Conservation (phyloP, 1,139 yeast genomes). For the Scheffersomyces parashehatae region DNA sequence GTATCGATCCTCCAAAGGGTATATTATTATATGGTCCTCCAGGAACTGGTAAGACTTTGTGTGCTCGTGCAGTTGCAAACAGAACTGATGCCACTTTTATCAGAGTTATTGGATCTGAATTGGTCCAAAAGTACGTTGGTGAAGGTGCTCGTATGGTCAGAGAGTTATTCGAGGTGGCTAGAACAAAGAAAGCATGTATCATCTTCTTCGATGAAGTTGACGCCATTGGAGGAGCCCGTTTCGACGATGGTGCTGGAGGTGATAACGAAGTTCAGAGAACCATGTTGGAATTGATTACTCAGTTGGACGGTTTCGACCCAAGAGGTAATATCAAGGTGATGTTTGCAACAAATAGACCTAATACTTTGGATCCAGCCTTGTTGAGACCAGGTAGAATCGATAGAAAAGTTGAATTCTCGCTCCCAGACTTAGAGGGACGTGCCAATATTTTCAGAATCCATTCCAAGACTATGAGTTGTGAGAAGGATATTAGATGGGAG, state of each 20-base stretch:
- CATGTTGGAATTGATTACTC: constrained; percentile 96
- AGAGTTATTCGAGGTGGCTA: constrained; percentile 97
- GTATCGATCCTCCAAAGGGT: constrained; percentile 98
- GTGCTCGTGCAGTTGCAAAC: constrained; percentile 98
- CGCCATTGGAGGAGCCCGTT: constrained; percentile 98
- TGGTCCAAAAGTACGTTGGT: constrained; percentile 97
- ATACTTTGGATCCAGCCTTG: constrained; percentile 95
- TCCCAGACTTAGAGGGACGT: constrained; percentile 96
- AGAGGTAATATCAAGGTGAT: constrained; percentile 97
- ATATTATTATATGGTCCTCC: constrained; percentile 96
- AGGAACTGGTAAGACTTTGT: constrained; percentile 96
- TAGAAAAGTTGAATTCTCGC: constrained; percentile 93
- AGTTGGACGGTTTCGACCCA: constrained; percentile 96
- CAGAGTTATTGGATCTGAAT: constrained; percentile 95
- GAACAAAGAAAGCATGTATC: constrained; percentile 96
- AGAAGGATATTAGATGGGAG: constrained; percentile 97
- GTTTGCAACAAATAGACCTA: constrained; percentile 99
- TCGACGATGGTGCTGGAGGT: constrained; percentile 99
- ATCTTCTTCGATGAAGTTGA: constrained; percentile 96
- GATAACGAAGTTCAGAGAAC: constrained; percentile 99
- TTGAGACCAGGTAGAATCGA: constrained; percentile 98
- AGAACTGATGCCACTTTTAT: constrained; percentile 98
- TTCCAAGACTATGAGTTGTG: constrained; percentile 96
- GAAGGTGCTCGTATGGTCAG: constrained; percentile 99
- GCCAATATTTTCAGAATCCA: constrained; percentile 97